Conservation (phyloP, 208 protist species). For the Borovskyia barvae region DNA sequence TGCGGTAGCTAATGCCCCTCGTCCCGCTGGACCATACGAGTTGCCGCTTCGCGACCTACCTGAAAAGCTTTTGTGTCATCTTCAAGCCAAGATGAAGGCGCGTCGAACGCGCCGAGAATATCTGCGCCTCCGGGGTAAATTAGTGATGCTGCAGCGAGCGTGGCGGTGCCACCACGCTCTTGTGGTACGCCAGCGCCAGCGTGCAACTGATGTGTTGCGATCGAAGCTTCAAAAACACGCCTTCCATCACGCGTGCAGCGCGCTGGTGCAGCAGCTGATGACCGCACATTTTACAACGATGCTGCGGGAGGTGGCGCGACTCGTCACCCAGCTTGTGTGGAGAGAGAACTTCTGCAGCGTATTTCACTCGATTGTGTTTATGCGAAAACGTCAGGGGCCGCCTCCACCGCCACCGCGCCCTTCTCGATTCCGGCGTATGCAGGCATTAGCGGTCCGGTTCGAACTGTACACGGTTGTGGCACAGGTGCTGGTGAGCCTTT, state of each 20-base stretch:
- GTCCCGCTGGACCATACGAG: neutral
- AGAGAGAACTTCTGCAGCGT: conserved; percentile 76
- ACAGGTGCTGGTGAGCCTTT: conserved; percentile 45
- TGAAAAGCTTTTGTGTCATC: conserved; percentile 7
- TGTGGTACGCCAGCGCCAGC: neutral
- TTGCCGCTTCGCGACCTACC: conserved; percentile 1
- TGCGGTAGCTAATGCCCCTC: neutral
- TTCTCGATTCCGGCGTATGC: conserved; percentile 18
- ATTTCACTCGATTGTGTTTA: conserved; percentile 54
- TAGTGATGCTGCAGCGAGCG: conserved; percentile 2
- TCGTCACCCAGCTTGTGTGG: conserved; percentile 68
- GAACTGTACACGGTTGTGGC: conserved; percentile 35
- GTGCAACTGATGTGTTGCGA: conserved; percentile 14
- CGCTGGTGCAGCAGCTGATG: conserved; percentile 13
- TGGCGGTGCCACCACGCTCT: conserved; percentile 8
- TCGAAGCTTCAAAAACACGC: conserved; percentile 6
- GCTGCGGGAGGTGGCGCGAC: conserved; percentile 29
- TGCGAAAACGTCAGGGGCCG: conserved; percentile 12
- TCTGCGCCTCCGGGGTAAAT: neutral
- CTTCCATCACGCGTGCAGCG: neutral
- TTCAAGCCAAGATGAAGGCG: conserved; percentile 12
- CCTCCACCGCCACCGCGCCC: neutral
- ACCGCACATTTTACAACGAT: conserved; percentile 16
- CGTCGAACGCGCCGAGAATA: conserved; percentile 4
- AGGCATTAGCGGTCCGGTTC: conserved; percentile 2